Evolutionary conservation across 441 rosid species (phyloP).

Genomic region (Melianthus villosus): DNA sequence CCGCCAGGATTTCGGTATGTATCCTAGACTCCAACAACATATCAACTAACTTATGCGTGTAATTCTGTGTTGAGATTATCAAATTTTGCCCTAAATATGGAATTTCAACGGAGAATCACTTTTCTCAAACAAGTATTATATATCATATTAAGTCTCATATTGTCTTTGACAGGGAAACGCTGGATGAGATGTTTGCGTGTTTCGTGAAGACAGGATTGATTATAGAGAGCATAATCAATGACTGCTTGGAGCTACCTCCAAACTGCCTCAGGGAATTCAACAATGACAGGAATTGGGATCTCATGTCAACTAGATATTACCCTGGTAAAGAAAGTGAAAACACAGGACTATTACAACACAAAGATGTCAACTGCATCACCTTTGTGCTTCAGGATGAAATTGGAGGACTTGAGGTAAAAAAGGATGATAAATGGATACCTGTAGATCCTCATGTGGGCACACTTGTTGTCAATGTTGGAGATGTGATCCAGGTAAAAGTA

Average conservation of each 20-base stretch:
- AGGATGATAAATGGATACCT: constrained; percentile 12
- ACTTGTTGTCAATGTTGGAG: constrained; percentile 10
- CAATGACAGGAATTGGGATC: constrained; percentile 14
- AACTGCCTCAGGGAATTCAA: constrained; percentile 9
- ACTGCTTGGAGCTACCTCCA: constrained; percentile 10
- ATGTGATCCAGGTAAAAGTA: constrained; percentile 12
- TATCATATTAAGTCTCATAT: background rate
- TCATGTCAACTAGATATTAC: constrained; percentile 1
- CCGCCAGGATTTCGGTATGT: background rate
- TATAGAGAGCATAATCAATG: constrained; percentile 10
- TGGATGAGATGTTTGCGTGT: constrained; percentile 10
- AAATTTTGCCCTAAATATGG: background rate
- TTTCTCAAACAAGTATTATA: background rate
- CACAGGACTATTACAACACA: constrained; percentile 7
- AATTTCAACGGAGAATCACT: too few species aligned
- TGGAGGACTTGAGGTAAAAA: constrained; percentile 12
- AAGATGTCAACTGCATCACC: constrained; percentile 13
- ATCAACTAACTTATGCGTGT: background rate
- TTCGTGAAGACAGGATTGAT: constrained; percentile 5
- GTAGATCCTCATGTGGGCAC: constrained; percentile 6
- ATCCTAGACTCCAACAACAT: too few species aligned
- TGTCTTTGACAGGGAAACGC: constrained; percentile 4
- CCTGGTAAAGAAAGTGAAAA: constrained; percentile 5
- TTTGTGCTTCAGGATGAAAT: constrained; percentile 13
- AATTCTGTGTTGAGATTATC: background rate